Evolutionary conservation across 257 asterid species (phyloP).

Genomic region (Solanum paucissectum): DNA sequence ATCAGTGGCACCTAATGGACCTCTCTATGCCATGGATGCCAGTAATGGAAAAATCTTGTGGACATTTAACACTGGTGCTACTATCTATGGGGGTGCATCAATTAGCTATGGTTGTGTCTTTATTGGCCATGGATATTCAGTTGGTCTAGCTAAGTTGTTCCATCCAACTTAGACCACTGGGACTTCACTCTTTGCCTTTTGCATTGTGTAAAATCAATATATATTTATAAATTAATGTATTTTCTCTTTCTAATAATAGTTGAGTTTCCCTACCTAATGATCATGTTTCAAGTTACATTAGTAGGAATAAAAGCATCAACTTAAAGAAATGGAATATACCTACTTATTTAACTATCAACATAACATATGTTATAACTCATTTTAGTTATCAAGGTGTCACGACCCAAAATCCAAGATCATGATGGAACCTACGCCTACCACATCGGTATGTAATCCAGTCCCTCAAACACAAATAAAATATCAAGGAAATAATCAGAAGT

Average conservation of each 20-base stretch:
- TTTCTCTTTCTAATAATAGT: not conserved
- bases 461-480: not conserved
- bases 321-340: not conserved
- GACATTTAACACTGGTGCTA: slow-evolving; percentile 50
- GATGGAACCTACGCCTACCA: not conserved
- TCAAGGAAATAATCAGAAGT: too few relatives aligned
- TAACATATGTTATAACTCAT: not conserved
- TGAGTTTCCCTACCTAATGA: not conserved
- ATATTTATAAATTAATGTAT: not conserved
- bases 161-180: slow-evolving; percentile 78
- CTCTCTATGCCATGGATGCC: slow-evolving; percentile 71
- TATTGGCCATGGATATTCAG: slow-evolving; percentile 59
- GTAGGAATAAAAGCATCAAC: not conserved
- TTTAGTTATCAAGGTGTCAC: not conserved
- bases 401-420: not conserved
- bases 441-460: not conserved
- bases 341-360: not conserved
- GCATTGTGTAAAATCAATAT: not conserved
- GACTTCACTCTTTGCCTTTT: slow-evolving; percentile 54
- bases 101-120: slow-evolving; percentile 61
- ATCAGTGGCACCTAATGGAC: slow-evolving; percentile 50
- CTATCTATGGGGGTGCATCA: slow-evolving; percentile 72
- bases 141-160: slow-evolving; percentile 42
- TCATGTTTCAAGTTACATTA: not conserved
- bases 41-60: slow-evolving; percentile 41